phyloP scores from a whole-genome alignment of 2,329 filamentous ascomycete genomes.

The Pestalotiopsis sp. region DNA sequence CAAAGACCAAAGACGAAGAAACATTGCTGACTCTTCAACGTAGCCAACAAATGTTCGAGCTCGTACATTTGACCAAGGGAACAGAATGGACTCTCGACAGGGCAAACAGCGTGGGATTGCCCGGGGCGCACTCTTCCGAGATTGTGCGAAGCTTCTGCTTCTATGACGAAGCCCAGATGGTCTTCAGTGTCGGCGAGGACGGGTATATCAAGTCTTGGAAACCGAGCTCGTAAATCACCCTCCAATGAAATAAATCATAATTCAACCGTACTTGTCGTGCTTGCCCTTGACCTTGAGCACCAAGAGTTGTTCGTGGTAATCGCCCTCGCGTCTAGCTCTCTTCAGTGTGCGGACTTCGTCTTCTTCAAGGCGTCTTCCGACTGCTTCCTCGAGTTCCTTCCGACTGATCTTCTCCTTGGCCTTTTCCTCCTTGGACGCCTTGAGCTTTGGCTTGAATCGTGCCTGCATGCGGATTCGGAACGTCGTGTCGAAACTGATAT shows the following conservation, averaged over 20 bases:
- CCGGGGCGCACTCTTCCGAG: constrained; percentile 65
- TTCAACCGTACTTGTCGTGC: constrained; percentile 78
- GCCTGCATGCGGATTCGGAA: constrained; percentile 92
- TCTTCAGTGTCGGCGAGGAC: constrained; percentile 63
- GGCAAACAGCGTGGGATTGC: constrained; percentile 60
- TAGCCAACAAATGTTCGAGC: constrained; percentile 59
- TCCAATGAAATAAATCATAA: constrained; percentile 12
- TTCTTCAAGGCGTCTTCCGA: constrained; percentile 76
- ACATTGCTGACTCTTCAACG: constrained; percentile 15
- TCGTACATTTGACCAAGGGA: constrained; percentile 60
- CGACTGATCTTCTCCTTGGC: constrained; percentile 83
- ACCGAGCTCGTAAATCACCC: constrained; percentile 30
- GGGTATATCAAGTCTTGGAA: constrained; percentile 61
- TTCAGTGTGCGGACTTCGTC: constrained; percentile 85
- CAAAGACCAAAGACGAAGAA: too few relatives aligned
- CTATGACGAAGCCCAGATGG: constrained; percentile 60
- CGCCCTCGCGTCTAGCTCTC: constrained; percentile 79
- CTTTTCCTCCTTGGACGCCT: constrained; percentile 80
- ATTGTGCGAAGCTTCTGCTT: constrained; percentile 67
- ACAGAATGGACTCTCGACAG: constrained; percentile 56
- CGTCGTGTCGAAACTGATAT: constrained; percentile 69
- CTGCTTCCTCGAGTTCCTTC: constrained; percentile 81
- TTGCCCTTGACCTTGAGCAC: constrained; percentile 90
- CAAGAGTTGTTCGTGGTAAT: constrained; percentile 85
- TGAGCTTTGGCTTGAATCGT: constrained; percentile 83